These are phyloP conservation scores for Stagonosporopsis rhizophila DNA, from an alignment of 2,329 filamentous ascomycete species.

Conservation along the genomic window DNA sequence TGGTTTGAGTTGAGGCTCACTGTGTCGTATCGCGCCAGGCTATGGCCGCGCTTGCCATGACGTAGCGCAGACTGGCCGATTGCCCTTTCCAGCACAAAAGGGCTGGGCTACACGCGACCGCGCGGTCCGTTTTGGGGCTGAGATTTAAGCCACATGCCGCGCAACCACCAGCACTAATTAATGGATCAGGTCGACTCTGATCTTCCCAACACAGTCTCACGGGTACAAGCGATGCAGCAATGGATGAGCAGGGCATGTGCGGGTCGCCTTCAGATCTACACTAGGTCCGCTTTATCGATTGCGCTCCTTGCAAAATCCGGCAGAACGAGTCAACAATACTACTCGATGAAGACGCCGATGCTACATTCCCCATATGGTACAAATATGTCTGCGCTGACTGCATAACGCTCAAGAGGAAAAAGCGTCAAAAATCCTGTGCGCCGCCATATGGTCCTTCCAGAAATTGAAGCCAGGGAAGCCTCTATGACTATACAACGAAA, in stretches of 20 bases:
- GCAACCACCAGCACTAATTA: background rate
- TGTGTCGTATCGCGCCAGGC: conserved; percentile 20
- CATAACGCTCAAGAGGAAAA: conserved; percentile 32
- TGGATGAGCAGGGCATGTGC: conserved; percentile 30
- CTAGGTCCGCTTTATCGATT: conserved; percentile 41
- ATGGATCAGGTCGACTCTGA: background rate
- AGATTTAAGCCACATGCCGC: conserved; percentile 11
- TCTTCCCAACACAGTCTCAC: conserved; percentile 1
- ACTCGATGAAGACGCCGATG: conserved; percentile 21
- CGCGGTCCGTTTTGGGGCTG: conserved; percentile 7
- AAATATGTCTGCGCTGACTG: conserved; percentile 34
- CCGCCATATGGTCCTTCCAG: conserved; percentile 36
- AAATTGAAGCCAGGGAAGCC: conserved; percentile 28
- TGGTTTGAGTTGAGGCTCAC: conserved; percentile 27
- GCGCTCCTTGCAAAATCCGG: conserved; percentile 27
- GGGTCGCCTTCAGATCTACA: conserved; percentile 28
- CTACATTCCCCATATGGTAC: conserved; percentile 41
- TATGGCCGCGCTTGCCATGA: conserved; percentile 39
- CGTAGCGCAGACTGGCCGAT: conserved; percentile 41
- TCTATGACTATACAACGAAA: conserved; percentile 41
- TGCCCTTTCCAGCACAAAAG: conserved; percentile 22
- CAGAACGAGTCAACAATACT: background rate
- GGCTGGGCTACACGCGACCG: conserved; percentile 25
- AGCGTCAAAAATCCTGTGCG: conserved; percentile 35
- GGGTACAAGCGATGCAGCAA: conserved; percentile 5